A percentile compares a stretch with the other conserved stretches of the same genome.
phyloP scores from a whole-genome alignment of 140 eudicot genomes.

The Cichorium intybus region DNA sequence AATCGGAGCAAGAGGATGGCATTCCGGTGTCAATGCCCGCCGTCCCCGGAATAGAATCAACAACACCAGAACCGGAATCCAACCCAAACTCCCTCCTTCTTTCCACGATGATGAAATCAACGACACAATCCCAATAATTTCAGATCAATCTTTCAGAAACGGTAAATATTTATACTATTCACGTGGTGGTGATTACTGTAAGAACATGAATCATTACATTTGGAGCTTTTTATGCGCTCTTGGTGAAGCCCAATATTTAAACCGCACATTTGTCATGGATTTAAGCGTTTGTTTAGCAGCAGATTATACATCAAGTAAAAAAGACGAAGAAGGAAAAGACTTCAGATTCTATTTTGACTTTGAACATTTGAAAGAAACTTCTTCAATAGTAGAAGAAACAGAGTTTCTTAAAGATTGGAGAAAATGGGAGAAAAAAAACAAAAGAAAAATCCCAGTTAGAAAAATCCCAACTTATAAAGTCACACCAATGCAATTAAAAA shows the following conservation, averaged over 20 bases:
- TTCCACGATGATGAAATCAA: slow-evolving; percentile 77
- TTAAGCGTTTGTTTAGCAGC: slow-evolving; percentile 74
- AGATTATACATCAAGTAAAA: slow-evolving; percentile 50
- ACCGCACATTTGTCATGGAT: slow-evolving; percentile 96
- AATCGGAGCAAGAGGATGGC: slow-evolving; percentile 77
- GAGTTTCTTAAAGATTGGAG: slow-evolving; percentile 82
- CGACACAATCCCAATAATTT: slow-evolving; percentile 70
- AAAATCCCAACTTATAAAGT: slow-evolving; percentile 71
- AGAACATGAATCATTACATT: slow-evolving; percentile 87
- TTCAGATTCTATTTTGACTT: slow-evolving; percentile 91
- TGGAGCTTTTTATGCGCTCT: slow-evolving; percentile 97
- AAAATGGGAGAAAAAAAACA: slow-evolving; percentile 72
- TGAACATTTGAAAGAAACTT: slow-evolving; percentile 84
- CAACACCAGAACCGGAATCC: slow-evolving; percentile 37
- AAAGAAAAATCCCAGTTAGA: slow-evolving; percentile 60
- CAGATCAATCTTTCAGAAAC: slow-evolving; percentile 57
- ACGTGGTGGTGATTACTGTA: slow-evolving; percentile 92
- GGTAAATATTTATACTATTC: slow-evolving; percentile 91
- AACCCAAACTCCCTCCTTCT: slow-evolving; percentile 39
- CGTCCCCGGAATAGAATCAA: slow-evolving; percentile 54
- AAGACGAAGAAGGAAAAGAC: slow-evolving; percentile 95
- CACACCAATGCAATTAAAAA: slow-evolving; percentile 79
- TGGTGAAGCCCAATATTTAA: slow-evolving; percentile 93
- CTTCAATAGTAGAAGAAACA: slow-evolving; percentile 73
- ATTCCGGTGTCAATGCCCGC: slow-evolving; percentile 85